These are phyloP conservation scores for Syzygium aromaticum DNA, from an alignment of 345 rosid species.

Conservation along the genomic window DNA sequence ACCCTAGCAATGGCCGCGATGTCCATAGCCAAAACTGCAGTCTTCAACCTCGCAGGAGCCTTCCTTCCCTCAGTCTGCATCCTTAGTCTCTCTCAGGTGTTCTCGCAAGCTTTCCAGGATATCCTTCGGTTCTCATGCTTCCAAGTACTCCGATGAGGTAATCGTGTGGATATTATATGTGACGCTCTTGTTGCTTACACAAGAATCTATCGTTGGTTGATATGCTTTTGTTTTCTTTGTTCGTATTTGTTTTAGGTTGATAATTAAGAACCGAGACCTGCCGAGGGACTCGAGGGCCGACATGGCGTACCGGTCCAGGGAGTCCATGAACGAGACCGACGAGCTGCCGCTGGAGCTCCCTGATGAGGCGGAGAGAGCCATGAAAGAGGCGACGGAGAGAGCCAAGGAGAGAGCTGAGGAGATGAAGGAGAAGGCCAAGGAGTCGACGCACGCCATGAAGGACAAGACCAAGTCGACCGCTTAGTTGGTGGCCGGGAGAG, in stretches of 20 bases:
- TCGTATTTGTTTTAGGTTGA: slow-evolving; percentile 1
- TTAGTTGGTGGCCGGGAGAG: not conserved
- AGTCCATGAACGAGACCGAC: not conserved
- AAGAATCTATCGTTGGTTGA: not conserved
- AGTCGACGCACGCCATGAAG: not conserved
- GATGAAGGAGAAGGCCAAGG: slow-evolving; percentile 5
- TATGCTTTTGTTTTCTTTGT: not conserved
- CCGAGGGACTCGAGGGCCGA: slow-evolving; percentile 8
- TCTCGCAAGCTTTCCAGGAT: slow-evolving; percentile 15
- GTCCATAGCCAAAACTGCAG: slow-evolving; percentile 6
- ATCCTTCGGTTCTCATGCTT: slow-evolving; percentile 23
- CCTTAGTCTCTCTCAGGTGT: not conserved
- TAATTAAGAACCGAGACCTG: slow-evolving; percentile 6
- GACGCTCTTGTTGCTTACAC: not conserved
- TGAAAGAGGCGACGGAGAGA: not conserved
- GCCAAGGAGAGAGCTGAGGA: not conserved
- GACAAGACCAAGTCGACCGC: slow-evolving; percentile 1
- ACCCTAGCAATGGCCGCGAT: slow-evolving; percentile 20
- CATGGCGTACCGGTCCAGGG: slow-evolving; percentile 6
- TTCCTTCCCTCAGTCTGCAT: slow-evolving; percentile 10
- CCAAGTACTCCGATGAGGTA: slow-evolving; percentile 13
- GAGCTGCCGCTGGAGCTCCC: not conserved
- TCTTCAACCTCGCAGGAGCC: slow-evolving; percentile 13
- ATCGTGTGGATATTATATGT: too few relatives aligned
- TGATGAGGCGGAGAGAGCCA: not conserved